A percentile compares a stretch with the other conserved stretches of the same genome.
phyloP scores from a whole-genome alignment of 805 yeast species.

The Yarrowia keelungensis region DNA sequence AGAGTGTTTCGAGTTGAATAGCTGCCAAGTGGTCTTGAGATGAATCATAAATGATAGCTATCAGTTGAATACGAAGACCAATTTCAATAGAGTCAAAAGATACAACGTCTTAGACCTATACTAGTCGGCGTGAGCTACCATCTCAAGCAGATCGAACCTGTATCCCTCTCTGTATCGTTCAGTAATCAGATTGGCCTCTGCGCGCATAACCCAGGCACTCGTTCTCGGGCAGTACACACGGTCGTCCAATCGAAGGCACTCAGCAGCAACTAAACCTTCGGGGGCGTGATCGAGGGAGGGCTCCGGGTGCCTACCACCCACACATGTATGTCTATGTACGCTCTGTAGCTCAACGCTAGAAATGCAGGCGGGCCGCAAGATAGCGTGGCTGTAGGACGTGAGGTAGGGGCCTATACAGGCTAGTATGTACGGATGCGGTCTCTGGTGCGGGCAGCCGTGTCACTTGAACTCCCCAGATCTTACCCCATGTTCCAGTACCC shows the following conservation, averaged over 20 bases:
- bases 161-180: too few relatives aligned
- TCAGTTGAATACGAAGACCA: not conserved
- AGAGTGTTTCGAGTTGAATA: not conserved
- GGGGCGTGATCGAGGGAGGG: slow-evolving; percentile 1
- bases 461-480: not conserved
- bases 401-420: too few relatives aligned
- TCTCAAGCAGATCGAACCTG: too few relatives aligned
- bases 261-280: slow-evolving; percentile 7
- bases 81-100: not conserved
- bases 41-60: not conserved
- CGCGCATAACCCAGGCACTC: slow-evolving; percentile 12
- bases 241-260: slow-evolving; percentile 4
- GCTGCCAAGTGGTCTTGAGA: not conserved
- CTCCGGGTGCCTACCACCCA: not conserved
- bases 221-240: not conserved
- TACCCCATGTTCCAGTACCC: slow-evolving; percentile 6
- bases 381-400: too few relatives aligned
- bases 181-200: too few relatives aligned
- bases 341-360: too few relatives aligned
- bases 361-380: not conserved
- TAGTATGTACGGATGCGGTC: too few relatives aligned
- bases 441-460: too few relatives aligned
- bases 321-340: not conserved
- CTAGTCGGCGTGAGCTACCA: too few relatives aligned
- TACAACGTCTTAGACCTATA: not conserved